Base-by-base conservation (phyloP, 75 land plant genomes). In the Isoetes taiwanensis region DNA sequence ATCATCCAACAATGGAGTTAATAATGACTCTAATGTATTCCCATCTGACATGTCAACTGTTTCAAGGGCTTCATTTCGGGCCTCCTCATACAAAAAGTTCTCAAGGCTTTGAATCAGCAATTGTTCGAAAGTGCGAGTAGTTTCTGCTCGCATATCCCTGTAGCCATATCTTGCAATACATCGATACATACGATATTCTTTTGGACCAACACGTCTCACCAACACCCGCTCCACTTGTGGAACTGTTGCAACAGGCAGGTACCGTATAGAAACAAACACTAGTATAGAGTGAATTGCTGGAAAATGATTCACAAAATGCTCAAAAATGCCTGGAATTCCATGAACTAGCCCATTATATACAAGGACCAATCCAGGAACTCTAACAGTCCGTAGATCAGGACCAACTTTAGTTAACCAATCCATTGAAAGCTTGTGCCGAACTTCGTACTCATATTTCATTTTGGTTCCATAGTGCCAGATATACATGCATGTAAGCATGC, bases 391-490 rank as follows among this genome's bases (percentile, higher is more conserved):
- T 31, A 94, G 84, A 17, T 66, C 69, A 9, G 99, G 72, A 27
- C 96, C 96, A 31, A 94, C 82, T 4, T 90, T 83, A 38, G 69
- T 57, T 66, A 94, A 31, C 59, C 83, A 79, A 33, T 85, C 96
- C 83, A 89, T 78, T n/a, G 99, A 79, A 34, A 94, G 73, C 59
- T 82, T 94, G 61, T 83, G 78, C 34, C 82, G 65, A 20, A 89
- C 80, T 43, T 94, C 99, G 52, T 76, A 77, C 11, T 68, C 69
- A 68, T 89, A 88, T 52, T 90, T 85, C 46, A 81, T 41, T 50
- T 83, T 80, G 41, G 81, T 88, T 0, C 99, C 99, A 58, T 94
- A 94, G 78, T 94, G 94, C 99, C 99, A 94, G 4, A 59, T 76
- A 57, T 81, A 94, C 96, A 89, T 94, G 30, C 81, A 43, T 26